phyloP scores from a whole-genome alignment of 148 eudicot species.

The Amaranthus hypochondriacus region DNA sequence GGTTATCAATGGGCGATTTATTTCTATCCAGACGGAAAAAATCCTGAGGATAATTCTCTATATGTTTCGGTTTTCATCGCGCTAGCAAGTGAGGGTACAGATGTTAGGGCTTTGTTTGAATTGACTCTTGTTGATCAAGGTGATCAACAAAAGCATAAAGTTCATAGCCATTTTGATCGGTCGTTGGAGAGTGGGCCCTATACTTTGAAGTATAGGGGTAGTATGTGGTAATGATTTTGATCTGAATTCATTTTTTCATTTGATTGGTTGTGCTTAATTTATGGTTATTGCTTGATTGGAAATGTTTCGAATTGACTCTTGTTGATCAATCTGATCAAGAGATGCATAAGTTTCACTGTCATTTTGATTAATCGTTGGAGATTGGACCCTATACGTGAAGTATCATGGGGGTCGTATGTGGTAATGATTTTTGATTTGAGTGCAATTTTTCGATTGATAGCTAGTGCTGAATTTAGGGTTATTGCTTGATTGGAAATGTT shows the following conservation, averaged over 20 bases:
- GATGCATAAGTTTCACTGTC: too few species aligned
- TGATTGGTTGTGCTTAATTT: background rate
- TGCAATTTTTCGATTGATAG: too few species aligned
- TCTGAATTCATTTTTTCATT: background rate
- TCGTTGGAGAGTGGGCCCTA: conserved; percentile 44
- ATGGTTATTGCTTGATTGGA: background rate
- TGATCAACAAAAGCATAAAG: conserved; percentile 39
- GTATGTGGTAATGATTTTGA: conserved; percentile 39
- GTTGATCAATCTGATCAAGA: background rate
- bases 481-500: too few species aligned
- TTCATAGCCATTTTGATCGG: conserved; percentile 48
- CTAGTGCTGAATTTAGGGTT: too few species aligned
- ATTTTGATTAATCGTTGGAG: too few species aligned
- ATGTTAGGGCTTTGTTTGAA: conserved; percentile 47
- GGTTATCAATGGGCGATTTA: conserved; percentile 51
- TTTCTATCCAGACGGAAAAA: conserved; percentile 50
- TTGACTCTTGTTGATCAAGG: conserved; percentile 43
- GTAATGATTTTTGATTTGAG: too few species aligned
- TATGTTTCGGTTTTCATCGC: conserved; percentile 52
- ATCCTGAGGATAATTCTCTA: conserved; percentile 42
- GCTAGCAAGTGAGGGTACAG: conserved; percentile 42
- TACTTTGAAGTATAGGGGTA: conserved; percentile 44
- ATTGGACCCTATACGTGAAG: too few species aligned
- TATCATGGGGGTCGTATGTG: too few species aligned
- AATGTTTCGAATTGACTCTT: background rate